phyloP scores from a whole-genome alignment of 169 alveolate genomes.

The Eimeria tenella region DNA sequence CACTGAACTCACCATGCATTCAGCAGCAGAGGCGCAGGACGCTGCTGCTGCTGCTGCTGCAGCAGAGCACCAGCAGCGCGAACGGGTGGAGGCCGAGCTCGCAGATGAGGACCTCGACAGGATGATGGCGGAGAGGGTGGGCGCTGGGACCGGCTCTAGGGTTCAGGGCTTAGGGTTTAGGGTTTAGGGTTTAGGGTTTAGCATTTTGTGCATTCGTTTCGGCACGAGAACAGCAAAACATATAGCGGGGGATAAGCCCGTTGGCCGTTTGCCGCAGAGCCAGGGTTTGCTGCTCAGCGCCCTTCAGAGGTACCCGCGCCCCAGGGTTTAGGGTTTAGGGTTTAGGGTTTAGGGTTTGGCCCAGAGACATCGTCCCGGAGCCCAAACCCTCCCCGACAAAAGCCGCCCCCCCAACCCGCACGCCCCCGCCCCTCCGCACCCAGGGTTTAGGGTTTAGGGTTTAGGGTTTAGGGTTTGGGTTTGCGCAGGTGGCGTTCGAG shows the following conservation, averaged over 20 bases:
- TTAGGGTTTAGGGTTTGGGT: slow-evolving; percentile 1
- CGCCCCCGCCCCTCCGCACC: too few species aligned
- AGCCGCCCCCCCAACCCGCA: too few species aligned
- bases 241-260: too few species aligned
- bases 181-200: neutral
- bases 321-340: neutral
- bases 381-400: too few species aligned
- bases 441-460: slow-evolving; percentile 6
- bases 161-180: neutral
- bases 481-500: slow-evolving; percentile 42
- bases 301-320: neutral
- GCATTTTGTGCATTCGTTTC: neutral
- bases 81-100: neutral
- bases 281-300: neutral
- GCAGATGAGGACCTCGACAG: slow-evolving; percentile 35
- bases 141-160: neutral
- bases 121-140: slow-evolving; percentile 27
- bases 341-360: slow-evolving; percentile 4
- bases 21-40: slow-evolving; percentile 1
- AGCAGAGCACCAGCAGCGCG: slow-evolving; percentile 1
- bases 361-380: too few species aligned
- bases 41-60: slow-evolving; percentile 6
- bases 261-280: too few species aligned
- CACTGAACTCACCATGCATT: neutral
- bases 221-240: too few species aligned